Evolutionary conservation across 352 stramenopile species (phyloP), one percentile per base, ranked within the genome.

Genomic region (Nannochloropsis limnetica): DNA sequence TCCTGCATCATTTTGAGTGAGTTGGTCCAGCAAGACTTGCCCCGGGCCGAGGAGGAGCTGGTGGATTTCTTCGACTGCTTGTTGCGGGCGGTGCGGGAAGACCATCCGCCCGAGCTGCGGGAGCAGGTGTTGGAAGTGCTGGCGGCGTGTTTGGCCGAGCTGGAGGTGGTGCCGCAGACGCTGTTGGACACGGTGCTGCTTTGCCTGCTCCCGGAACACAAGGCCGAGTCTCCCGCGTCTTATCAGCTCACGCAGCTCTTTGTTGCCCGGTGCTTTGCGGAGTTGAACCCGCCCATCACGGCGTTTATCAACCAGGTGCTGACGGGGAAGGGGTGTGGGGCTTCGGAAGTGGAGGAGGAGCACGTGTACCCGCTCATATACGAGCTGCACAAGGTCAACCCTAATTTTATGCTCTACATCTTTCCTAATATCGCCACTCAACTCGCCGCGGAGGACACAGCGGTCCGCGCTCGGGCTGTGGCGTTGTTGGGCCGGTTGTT

Each of bases 1-100:
- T 89, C 85, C 32, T 88, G 83, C 81, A 80, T 88, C 22, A 85
- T 89, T 20, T 80, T 87, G 44, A 84, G 87, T 25, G 45, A 86
- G 15, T 27, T 89, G 67, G 32, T 81, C 15, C 82, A 87, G 67
- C 28, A 83, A 44, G 84, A 83, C n/a, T 80, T 89, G 25, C 67
- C 54, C 20, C 83, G 83, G 5, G 85, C 83, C 17, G 67, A 83
- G 43, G 86, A 89, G 37, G 32, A 68, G 54, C 43, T 89, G 49
- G 54, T 83, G 25, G 79, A 84, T 68, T 81, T 89, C 28, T 88
- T 89, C 67, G 82, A 86, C 68, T 80, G 83, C 29, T 68, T 87
- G 83, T 81, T 87, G 25, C 83, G 81, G 29, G 32, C 74, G 11
- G 83, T 87, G 20, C 83, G 81, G 28, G 44, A 43, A 45, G 81